These are phyloP conservation scores for Ogataea nitratoaversa DNA, from an alignment of 805 yeast species.

Conservation along the genomic window DNA sequence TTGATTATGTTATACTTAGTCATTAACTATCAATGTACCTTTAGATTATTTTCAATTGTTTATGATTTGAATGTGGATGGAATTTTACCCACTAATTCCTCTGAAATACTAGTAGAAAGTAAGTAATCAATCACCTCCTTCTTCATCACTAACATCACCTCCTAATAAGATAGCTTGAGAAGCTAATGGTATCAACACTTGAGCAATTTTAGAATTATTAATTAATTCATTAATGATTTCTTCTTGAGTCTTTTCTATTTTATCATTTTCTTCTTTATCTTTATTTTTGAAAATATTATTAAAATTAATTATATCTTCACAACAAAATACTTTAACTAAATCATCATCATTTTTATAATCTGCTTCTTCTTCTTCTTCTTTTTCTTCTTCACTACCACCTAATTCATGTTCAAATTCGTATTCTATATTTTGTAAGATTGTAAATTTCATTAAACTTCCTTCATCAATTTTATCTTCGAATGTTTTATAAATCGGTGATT, in stretches of 20 bases:
- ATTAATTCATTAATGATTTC: constrained; percentile 17
- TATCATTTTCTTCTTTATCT: constrained; percentile 8
- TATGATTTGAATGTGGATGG: too few species aligned
- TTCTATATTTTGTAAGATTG: constrained; percentile 33
- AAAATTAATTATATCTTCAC: constrained; percentile 24
- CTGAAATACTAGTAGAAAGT: too few species aligned
- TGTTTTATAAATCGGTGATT: constrained; percentile 27
- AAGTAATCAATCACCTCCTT: not conserved
- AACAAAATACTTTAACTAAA: constrained; percentile 27
- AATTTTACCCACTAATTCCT: too few species aligned
- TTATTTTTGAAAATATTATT: constrained; percentile 12
- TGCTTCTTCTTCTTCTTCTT: too few species aligned
- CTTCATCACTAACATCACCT: constrained; percentile 7
- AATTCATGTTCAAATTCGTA: constrained; percentile 30
- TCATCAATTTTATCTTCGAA: constrained; percentile 18
- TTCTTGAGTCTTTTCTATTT: constrained; percentile 11
- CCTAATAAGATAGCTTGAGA: constrained; percentile 28
- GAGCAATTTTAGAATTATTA: constrained; percentile 24
- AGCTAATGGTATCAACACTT: constrained; percentile 33
- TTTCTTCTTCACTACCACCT: constrained; percentile 23
- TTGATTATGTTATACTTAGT: too few species aligned
- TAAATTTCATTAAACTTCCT: constrained; percentile 28
- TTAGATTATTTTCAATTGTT: too few species aligned
- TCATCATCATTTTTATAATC: constrained; percentile 28
- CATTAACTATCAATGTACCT: too few species aligned